Evolutionary conservation across 1,284 basidiomycete genomes (phyloP).

Genomic region (Microbotryum saponariae): DNA sequence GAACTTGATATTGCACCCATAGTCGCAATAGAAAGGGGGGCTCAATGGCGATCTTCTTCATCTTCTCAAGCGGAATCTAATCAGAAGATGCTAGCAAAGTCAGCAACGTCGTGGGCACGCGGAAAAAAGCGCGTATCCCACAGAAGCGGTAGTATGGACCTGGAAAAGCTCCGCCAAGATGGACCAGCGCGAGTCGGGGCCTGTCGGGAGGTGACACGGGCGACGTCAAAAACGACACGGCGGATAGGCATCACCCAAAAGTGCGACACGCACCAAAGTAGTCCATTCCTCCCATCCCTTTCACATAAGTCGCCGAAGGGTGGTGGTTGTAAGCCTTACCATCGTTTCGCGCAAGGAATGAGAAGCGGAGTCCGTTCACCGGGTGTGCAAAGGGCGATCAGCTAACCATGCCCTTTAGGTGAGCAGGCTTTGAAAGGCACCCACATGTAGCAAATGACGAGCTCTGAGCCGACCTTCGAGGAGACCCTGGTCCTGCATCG

Average conservation of each 20-base stretch:
- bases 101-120: background rate
- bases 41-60: slow-evolving; percentile 30
- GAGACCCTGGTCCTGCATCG: slow-evolving; percentile 5
- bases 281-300: no score
- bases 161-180: background rate
- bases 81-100: slow-evolving; percentile 25
- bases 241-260: no score
- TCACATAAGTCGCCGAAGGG: background rate
- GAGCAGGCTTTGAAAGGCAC: background rate
- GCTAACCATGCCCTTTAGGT: no score
- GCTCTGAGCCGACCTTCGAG: slow-evolving; percentile 6
- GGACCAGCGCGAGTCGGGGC: no score
- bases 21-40: slow-evolving; percentile 34
- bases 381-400: no score
- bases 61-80: slow-evolving; percentile 15
- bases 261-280: background rate
- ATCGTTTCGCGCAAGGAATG: no score
- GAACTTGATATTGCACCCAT: slow-evolving; percentile 29
- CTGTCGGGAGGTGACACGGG: no score
- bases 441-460: slow-evolving; percentile 5
- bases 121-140: background rate
- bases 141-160: background rate
- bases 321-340: slow-evolving; percentile 2
- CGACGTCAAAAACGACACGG: background rate
- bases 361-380: no score